Evolutionary conservation across 805 yeast species (phyloP), one percentile per base, ranked within the genome.

Genomic region (Lipomyces sp.): DNA sequence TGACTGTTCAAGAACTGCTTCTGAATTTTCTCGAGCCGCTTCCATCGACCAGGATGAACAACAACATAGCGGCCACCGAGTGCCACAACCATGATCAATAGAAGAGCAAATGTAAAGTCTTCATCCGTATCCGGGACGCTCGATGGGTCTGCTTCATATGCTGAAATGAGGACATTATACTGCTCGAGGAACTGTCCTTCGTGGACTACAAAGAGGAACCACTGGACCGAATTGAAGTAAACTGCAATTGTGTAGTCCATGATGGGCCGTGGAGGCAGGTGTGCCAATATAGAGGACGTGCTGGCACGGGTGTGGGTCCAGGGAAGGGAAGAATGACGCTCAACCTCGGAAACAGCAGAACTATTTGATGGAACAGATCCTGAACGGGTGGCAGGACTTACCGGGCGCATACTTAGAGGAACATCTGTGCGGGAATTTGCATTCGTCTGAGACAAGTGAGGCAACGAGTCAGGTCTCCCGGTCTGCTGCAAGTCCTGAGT

Each of bases 171-270:
- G 11, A 18, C 13, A 4, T 10, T n/a, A 18, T 64, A 66, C 29
- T 50, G 64, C 18, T 54, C 59, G 32, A 61, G 45, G 34, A 66
- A 57, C 8, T 32, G 24, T 10, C 63, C 64, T 30, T 66, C 69
- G 45, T 66, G 67, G 37, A 60, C 42, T 15, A 64, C 62, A 48
- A 35, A 32, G 24, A 66, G 60, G 30, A 55, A 57, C 69, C 69
- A 66, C 54, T 66, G 69, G 29, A 64, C 63, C 13, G 67, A 33
- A 42, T 58, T 64, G 55, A 66, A 66, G 32, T 61, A 66, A 4
- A 64, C 64, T 15, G 62, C 35, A 24, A 66, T 32, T 3, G 63
- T 32, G 42, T 64, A 64, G 34, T 66, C 65, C 15, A 66, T n/a
- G 13, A 66, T 54, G 15, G 59, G 62, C 4, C 64, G 50, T 15